Base-by-base conservation (phyloP, 345 rosid species). In the Mercurialis annua region DNA sequence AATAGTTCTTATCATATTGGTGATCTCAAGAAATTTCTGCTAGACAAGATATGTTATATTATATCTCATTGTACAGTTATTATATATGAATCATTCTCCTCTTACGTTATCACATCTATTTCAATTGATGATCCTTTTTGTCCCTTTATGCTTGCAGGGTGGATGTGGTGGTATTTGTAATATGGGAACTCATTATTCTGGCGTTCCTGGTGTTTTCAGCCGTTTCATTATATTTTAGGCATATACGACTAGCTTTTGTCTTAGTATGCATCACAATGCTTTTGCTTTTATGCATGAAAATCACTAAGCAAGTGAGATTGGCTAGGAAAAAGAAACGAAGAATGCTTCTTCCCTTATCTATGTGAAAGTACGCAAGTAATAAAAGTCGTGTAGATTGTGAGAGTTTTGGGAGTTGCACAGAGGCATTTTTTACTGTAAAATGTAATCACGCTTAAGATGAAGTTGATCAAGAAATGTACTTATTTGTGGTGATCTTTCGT, bases 291-390 rank as follows among this genome's bases (percentile, higher is more conserved):
- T 89, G 91, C 89, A 85, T 93, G 96, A 90, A 85, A 84, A 59
- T 90, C 65, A 76, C 88, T 60, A 93, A 93, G 87, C 94, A 91
- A 73, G 88, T 81, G 73, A 86, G 90, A 80, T 59, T 79, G 74
- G 83, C 89, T 11, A 85, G 90, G 85, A 93, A 86, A 67, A 93
- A 86, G 92, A 93, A 86, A 74, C 85, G 96, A 71, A 83, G 98
- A 82, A 93, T 93, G 98, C 94, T 93, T 79, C 96, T 93, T 72
- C 98, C 98, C 17, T 78, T 93, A 67, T 93, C 99, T 31, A 87
- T 94, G 97, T 94, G 81, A 78, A 24, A 40, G 61, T 47, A 44
- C 6, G 48, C 43, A 33, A 50, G 60, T 10, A 34, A 43, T 38
- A 23, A 60, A 49, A 74, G 66, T 59, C 30, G 36, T 62, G 76